Percentiles rank a stretch among this genome's conserved stretches.
Conservation (phyloP, 257 asterid species). For the Mentha longifolia region DNA sequence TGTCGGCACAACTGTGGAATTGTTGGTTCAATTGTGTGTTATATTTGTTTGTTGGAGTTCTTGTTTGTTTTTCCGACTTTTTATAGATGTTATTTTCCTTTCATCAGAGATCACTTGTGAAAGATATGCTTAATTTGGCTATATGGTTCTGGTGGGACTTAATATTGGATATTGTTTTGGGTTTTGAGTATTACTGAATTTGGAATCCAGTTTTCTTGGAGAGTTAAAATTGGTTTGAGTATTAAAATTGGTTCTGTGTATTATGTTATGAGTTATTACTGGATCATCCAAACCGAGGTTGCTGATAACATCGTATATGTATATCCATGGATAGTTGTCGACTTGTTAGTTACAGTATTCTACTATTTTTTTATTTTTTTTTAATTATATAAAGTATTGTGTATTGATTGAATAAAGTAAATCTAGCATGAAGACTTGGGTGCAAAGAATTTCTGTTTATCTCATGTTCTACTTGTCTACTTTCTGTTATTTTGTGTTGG, state of each 20-base stretch:
- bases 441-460: not conserved
- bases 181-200: not conserved
- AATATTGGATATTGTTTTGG: slow-evolving; percentile 23
- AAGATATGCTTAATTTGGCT: not conserved
- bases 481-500: not conserved
- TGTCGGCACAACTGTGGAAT: slow-evolving; percentile 18
- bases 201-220: not conserved
- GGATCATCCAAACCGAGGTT: slow-evolving; percentile 9
- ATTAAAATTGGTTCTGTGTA: not conserved
- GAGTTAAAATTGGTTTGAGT: not conserved
- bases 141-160: slow-evolving; percentile 12
- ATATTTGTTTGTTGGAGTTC: not conserved
- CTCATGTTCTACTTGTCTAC: not conserved
- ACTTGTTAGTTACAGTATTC: not conserved
- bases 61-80: not conserved
- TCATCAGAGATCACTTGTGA: slow-evolving; percentile 15
- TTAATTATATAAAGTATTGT: not conserved
- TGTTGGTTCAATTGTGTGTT: slow-evolving; percentile 18
- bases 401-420: not conserved
- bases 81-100: not conserved
- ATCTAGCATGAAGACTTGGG: not conserved
- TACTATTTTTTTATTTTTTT: too few species aligned
- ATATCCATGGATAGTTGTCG: not conserved
- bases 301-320: not conserved
- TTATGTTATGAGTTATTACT: slow-evolving; percentile 2